Evolutionary conservation across 1,139 yeast genomes (phyloP).

Genomic region (Pichia sp.): DNA sequence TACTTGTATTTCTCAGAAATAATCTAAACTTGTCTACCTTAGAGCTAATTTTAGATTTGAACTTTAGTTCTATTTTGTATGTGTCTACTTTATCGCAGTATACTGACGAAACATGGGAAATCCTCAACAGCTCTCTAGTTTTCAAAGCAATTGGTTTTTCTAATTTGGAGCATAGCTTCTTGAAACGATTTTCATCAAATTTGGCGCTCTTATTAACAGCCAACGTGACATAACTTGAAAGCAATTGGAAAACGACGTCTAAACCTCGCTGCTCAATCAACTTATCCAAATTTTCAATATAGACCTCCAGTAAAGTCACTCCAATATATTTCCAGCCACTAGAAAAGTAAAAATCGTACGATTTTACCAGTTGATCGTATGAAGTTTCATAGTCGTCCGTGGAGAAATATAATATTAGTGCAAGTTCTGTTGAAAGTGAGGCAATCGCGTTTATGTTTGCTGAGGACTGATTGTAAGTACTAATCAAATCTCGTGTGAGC

Average conservation of each 20-base stretch:
- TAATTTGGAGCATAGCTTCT: conserved; percentile 28
- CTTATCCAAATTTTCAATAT: conserved; percentile 62
- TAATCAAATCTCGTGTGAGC: conserved; percentile 32
- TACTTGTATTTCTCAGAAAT: conserved; percentile 9
- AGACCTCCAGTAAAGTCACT: conserved; percentile 56
- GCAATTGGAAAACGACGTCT: conserved; percentile 14
- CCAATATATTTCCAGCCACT: conserved; percentile 79
- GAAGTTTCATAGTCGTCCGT: conserved; percentile 54
- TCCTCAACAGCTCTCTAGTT: conserved; percentile 35
- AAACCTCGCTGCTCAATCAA: conserved; percentile 26
- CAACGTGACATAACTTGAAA: conserved; percentile 29
- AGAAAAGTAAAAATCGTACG: conserved; percentile 61
- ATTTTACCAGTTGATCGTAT: conserved; percentile 48
- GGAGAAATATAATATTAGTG: conserved; percentile 57
- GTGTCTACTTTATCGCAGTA: conserved; percentile 21
- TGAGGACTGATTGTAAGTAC: conserved; percentile 26
- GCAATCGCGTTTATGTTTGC: conserved; percentile 61
- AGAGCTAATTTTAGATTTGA: conserved; percentile 21
- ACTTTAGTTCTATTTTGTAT: conserved; percentile 20
- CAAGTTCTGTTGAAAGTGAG: conserved; percentile 75
- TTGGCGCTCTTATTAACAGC: conserved; percentile 7
- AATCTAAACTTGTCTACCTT: conserved; percentile 20
- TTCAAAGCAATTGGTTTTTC: conserved; percentile 26
- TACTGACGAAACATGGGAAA: conserved; percentile 22
- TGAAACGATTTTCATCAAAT: conserved; percentile 20